Evolutionary conservation across 2,329 filamentous ascomycete species (phyloP).

Genomic region (Ophiostoma australiae): DNA sequence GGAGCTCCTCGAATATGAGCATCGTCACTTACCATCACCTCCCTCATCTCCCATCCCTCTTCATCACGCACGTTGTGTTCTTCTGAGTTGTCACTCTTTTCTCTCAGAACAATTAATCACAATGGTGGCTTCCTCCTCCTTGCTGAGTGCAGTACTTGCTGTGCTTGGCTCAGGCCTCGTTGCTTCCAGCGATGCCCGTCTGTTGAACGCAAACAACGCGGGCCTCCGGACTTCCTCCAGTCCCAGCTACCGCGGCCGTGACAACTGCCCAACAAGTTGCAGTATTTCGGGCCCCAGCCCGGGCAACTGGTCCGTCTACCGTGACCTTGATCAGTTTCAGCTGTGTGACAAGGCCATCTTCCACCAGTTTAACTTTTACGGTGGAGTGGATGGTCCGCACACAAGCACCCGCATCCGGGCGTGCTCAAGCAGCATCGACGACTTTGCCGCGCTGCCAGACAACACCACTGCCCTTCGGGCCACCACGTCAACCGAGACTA

Average conservation of each 20-base stretch:
- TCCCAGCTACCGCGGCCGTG: slow-evolving; percentile 8
- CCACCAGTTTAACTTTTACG: background rate
- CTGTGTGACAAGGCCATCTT: background rate
- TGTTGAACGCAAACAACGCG: background rate
- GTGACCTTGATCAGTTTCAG: slow-evolving; percentile 9
- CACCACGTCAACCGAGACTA: background rate
- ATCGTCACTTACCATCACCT: background rate
- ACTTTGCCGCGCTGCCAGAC: background rate
- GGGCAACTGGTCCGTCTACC: slow-evolving; percentile 13
- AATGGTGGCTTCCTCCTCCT: background rate
- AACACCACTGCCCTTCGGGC: background rate
- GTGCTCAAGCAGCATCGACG: background rate
- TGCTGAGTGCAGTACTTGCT: background rate
- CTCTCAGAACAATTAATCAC: background rate
- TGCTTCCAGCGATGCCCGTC: background rate
- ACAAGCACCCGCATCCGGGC: slow-evolving; percentile 2
- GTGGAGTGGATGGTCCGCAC: background rate
- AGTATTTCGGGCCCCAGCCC: background rate
- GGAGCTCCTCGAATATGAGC: background rate
- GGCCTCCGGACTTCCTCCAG: background rate
- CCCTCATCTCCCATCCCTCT: background rate
- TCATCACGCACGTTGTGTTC: background rate
- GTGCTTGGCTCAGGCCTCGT: background rate
- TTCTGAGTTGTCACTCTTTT: slow-evolving; percentile 7
- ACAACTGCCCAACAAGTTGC: slow-evolving; percentile 11